These are phyloP conservation scores for Verbascum thapsus DNA, from an alignment of 257 asterid genomes.

Conservation along the genomic window DNA sequence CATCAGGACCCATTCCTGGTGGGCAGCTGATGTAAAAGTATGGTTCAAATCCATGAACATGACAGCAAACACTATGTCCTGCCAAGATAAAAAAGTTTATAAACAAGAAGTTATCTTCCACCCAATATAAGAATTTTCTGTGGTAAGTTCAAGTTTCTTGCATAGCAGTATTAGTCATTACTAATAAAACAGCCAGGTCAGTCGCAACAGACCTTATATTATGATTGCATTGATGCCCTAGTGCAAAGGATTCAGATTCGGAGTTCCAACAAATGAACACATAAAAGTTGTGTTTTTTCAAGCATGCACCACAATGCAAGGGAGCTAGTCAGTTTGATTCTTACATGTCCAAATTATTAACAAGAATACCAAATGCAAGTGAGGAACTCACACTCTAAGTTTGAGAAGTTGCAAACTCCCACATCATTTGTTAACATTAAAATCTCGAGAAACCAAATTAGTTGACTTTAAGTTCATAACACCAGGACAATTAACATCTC, in stretches of 20 bases:
- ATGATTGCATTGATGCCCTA: no score
- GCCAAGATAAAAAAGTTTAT: slow-evolving; percentile 30
- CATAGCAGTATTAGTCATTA: neutral
- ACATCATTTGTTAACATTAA: slow-evolving; percentile 17
- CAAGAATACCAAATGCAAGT: slow-evolving; percentile 23
- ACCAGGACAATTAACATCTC: neutral
- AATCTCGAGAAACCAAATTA: slow-evolving; percentile 1
- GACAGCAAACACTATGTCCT: slow-evolving; percentile 97
- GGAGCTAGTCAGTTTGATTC: neutral
- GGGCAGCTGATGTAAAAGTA: slow-evolving; percentile 91
- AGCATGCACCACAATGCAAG: neutral
- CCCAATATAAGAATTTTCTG: neutral
- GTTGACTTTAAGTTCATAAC: slow-evolving; percentile 9
- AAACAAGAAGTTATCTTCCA: slow-evolving; percentile 21
- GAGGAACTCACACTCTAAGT: neutral
- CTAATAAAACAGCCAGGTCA: slow-evolving; percentile 11
- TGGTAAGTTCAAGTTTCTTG: slow-evolving; percentile 12
- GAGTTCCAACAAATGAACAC: neutral
- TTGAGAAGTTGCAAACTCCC: slow-evolving; percentile 14
- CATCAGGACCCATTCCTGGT: slow-evolving; percentile 97
- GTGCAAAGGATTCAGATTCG: neutral
- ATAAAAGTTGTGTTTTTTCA: neutral
- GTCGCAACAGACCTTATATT: slow-evolving; percentile 8
- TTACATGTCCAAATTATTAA: slow-evolving; percentile 1
- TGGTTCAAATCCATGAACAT: slow-evolving; percentile 95